These are phyloP conservation scores for Quercus suber DNA, from an alignment of 306 rosid species.

Conservation along the genomic window DNA sequence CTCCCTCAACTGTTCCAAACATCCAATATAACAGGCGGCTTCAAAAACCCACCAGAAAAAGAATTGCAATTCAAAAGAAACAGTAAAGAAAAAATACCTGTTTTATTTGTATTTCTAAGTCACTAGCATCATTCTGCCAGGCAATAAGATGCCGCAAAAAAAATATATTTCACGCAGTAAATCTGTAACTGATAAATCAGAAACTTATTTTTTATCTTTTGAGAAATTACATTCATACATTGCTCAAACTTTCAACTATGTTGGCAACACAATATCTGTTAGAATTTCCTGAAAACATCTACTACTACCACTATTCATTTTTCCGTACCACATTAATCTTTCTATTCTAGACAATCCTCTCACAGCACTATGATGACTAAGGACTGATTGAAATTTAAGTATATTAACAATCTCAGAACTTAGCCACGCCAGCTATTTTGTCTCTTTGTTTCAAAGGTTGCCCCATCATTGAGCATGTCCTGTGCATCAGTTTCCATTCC, in stretches of 20 bases:
- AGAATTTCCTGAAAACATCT: conserved; percentile 20
- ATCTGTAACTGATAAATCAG: conserved; percentile 12
- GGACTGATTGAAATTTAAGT: not conserved
- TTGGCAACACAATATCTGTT: conserved; percentile 27
- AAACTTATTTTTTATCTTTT: conserved; percentile 20
- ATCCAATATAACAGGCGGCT: not conserved
- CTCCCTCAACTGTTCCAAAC: too few species aligned
- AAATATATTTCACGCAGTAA: not conserved
- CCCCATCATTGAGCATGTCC: conserved; percentile 95
- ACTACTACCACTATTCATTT: conserved; percentile 10
- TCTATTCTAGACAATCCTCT: conserved; percentile 25
- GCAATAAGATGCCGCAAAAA: not conserved
- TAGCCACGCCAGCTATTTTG: conserved; percentile 80
- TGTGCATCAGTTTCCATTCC: conserved; percentile 98
- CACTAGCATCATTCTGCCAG: not conserved
- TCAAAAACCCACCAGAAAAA: not conserved
- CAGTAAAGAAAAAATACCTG: too few species aligned
- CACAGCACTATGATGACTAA: conserved; percentile 26
- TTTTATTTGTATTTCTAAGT: not conserved
- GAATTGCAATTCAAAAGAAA: not conserved
- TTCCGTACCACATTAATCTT: conserved; percentile 25
- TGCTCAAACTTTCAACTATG: conserved; percentile 20
- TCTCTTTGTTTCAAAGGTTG: conserved; percentile 73
- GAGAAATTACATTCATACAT: conserved; percentile 40
- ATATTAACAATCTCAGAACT: not conserved